These are phyloP conservation scores for Dioscorea dumetorum DNA, from an alignment of 106 monocot genomes.

Conservation along the genomic window DNA sequence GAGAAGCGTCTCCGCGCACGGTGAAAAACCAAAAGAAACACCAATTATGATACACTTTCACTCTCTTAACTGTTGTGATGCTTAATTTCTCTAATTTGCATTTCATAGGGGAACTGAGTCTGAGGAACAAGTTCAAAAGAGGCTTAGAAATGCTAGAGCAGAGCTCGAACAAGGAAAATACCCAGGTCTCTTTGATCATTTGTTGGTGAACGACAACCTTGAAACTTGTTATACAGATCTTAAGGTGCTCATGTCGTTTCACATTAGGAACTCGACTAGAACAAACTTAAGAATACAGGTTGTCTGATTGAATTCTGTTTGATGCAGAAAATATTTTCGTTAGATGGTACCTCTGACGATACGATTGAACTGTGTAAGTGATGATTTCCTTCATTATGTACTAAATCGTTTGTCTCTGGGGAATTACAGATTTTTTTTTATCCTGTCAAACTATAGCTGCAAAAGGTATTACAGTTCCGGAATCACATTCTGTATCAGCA, in stretches of 20 bases:
- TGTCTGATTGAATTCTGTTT: too few species aligned
- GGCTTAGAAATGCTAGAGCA: constrained; percentile 68
- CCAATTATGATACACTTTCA: too few species aligned
- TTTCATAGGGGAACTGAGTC: constrained; percentile 75
- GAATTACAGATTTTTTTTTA: too few species aligned
- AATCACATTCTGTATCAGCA: constrained; percentile 20
- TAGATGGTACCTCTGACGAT: constrained; percentile 24
- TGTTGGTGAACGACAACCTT: constrained; percentile 83
- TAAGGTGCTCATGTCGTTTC: constrained; percentile 40
- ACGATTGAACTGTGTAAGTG: constrained; percentile 36
- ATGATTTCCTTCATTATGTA: too few species aligned
- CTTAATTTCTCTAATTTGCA: not conserved
- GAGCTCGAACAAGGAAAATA: constrained; percentile 73
- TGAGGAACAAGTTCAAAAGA: constrained; percentile 89
- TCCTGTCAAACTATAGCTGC: constrained; percentile 18
- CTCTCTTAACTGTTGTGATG: too few species aligned
- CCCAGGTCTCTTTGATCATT: constrained; percentile 66
- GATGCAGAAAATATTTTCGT: constrained; percentile 38
- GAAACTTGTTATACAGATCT: constrained; percentile 68
- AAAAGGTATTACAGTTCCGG: constrained; percentile 16
- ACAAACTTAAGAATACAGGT: too few species aligned
- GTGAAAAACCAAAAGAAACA: constrained; percentile 20
- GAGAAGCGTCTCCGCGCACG: constrained; percentile 80
- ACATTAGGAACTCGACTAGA: too few species aligned
- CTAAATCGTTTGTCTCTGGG: too few species aligned